phyloP scores from a whole-genome alignment of 2,329 filamentous ascomycete genomes.

The Ophiocordyceps australis region DNA sequence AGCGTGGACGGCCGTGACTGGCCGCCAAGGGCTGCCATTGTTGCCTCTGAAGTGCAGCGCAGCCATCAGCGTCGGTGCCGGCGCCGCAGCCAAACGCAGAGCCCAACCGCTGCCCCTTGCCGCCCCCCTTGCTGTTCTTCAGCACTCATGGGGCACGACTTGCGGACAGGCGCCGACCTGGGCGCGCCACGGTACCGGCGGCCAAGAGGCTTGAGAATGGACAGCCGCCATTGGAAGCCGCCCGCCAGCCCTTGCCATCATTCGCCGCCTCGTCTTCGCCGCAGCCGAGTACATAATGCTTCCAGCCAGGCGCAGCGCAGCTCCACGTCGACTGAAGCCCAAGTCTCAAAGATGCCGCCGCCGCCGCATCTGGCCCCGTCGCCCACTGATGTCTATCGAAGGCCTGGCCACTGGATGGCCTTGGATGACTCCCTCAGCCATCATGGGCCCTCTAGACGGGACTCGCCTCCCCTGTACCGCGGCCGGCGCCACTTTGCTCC shows the following conservation, averaged over 20 bases:
- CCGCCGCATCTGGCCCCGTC: constrained; percentile 9
- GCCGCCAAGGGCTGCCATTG: constrained; percentile 4
- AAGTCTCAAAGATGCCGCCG: constrained; percentile 10
- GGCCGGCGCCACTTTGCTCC: constrained; percentile 1
- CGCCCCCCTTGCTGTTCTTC: too few relatives aligned
- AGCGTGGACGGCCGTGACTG: constrained; percentile 8
- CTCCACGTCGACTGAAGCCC: constrained; percentile 9
- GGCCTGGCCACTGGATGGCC: constrained; percentile 9
- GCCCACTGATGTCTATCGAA: constrained; percentile 12
- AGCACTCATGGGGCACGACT: constrained; percentile 13
- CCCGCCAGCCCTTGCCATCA: constrained; percentile 6
- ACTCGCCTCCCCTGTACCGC: constrained; percentile 4
- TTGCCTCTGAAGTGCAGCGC: constrained; percentile 4
- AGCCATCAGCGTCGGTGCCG: constrained; percentile 1
- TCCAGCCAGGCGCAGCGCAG: constrained; percentile 10
- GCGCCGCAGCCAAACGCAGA: constrained; percentile 5
- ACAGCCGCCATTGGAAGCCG: constrained; percentile 4
- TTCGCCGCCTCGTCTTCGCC: constrained; percentile 10
- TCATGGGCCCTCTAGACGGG: constrained; percentile 4
- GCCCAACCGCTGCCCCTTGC: constrained; percentile 8
- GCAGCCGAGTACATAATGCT: constrained; percentile 13
- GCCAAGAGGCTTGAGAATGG: constrained; percentile 9
- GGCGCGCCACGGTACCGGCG: constrained; percentile 9
- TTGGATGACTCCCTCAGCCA: constrained; percentile 6
- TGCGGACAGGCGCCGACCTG: constrained; percentile 11